A percentile compares a stretch with the other conserved stretches of the same genome.
Evolutionary conservation across 139 green algal genomes (phyloP).

Genomic region (Picochlorum sp.): DNA sequence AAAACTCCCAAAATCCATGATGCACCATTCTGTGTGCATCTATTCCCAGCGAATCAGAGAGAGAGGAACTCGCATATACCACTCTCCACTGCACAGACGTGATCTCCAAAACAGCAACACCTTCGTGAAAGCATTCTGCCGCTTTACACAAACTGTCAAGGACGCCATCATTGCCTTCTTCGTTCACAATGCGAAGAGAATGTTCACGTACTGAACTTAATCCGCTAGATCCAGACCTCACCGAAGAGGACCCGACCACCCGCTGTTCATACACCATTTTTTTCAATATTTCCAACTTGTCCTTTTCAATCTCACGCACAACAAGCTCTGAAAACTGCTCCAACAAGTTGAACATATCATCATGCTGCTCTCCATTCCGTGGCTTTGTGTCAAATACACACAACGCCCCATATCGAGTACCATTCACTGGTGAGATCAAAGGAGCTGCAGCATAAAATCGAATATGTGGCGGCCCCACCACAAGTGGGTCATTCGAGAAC

Average conservation of each 20-base stretch:
- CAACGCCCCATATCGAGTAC: slow-evolving; percentile 62
- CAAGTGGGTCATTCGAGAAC: slow-evolving; percentile 66
- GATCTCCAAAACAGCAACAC: slow-evolving; percentile 62
- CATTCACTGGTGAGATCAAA: slow-evolving; percentile 50
- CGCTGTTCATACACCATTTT: slow-evolving; percentile 29
- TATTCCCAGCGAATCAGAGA: slow-evolving; percentile 11
- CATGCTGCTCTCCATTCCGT: slow-evolving; percentile 48
- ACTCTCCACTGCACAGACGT: slow-evolving; percentile 11
- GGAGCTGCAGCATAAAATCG: slow-evolving; percentile 83
- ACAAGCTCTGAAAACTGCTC: slow-evolving; percentile 73
- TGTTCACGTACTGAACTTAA: background rate
- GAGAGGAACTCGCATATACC: slow-evolving; percentile 24
- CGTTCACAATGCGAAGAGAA: background rate
- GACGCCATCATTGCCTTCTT: background rate
- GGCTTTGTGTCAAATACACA: slow-evolving; percentile 72
- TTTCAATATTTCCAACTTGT: slow-evolving; percentile 39
- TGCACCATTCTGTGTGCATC: background rate
- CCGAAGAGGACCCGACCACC: background rate
- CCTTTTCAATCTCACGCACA: slow-evolving; percentile 77
- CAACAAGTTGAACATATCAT: slow-evolving; percentile 62
- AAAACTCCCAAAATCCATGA: slow-evolving; percentile 29
- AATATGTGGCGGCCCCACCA: slow-evolving; percentile 55
- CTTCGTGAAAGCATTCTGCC: slow-evolving; percentile 55
- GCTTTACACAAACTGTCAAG: slow-evolving; percentile 7
- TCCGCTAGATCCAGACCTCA: background rate